These are phyloP conservation scores for Solanum dulcamara DNA, from an alignment of 257 asterid genomes.

Conservation along the genomic window DNA sequence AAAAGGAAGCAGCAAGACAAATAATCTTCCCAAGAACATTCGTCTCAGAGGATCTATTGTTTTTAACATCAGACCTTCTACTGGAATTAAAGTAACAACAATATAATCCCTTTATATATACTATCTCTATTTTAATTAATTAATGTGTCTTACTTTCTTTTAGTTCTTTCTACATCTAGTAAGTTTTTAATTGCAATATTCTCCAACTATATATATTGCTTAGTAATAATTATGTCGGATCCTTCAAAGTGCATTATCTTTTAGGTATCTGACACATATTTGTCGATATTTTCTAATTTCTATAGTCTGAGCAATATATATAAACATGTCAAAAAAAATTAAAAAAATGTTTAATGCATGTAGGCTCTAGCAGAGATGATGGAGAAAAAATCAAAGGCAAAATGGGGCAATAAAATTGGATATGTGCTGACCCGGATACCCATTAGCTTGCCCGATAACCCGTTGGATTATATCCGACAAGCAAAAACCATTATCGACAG, in stretches of 20 bases:
- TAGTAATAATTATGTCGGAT: too few species aligned
- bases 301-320: too few species aligned
- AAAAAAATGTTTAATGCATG: background rate
- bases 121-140: too few species aligned
- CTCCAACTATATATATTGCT: too few species aligned
- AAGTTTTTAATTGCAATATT: background rate
- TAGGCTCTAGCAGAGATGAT: slow-evolving; percentile 38
- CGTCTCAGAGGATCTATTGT: slow-evolving; percentile 22
- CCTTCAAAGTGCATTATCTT: background rate
- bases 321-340: too few species aligned
- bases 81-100: slow-evolving; percentile 18
- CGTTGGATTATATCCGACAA: slow-evolving; percentile 24
- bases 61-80: slow-evolving; percentile 28
- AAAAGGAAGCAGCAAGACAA: background rate
- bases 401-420: slow-evolving; percentile 40
- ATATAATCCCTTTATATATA: background rate
- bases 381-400: slow-evolving; percentile 21
- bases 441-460: slow-evolving; percentile 20
- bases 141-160: background rate
- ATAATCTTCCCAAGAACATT: slow-evolving; percentile 15
- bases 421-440: slow-evolving; percentile 18
- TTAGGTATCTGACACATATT: background rate
- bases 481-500: slow-evolving; percentile 33
- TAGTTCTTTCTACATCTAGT: background rate
- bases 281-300: background rate